Percentiles rank a stretch among this genome's conserved stretches.
These are phyloP conservation scores for Yamadazyma phyllophila DNA, from an alignment of 805 yeast species.

Conservation along the genomic window DNA sequence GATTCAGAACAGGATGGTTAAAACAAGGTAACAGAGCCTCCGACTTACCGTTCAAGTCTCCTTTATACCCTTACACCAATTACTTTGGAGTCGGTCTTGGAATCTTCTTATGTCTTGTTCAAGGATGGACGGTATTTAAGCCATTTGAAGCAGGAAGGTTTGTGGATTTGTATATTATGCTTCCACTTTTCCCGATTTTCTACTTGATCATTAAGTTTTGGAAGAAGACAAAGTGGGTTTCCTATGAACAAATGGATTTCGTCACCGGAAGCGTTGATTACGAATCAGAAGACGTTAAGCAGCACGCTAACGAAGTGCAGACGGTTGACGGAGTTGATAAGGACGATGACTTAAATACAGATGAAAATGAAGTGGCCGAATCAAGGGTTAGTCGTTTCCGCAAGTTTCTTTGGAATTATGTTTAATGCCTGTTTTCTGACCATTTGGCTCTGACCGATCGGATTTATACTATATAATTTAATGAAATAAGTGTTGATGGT, in stretches of 20 bases:
- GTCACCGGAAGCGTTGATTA: conserved; percentile 32
- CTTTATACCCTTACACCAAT: conserved; percentile 18
- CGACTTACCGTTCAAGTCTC: conserved; percentile 18
- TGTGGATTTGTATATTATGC: conserved; percentile 20
- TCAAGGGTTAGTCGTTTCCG: background rate
- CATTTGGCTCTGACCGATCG: no score
- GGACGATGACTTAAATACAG: background rate
- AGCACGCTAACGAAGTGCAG: background rate
- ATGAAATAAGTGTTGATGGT: no score
- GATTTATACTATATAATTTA: no score
- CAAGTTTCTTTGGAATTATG: conserved; percentile 4
- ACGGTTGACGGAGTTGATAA: background rate
- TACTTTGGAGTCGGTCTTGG: conserved; percentile 16
- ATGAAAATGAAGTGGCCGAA: background rate
- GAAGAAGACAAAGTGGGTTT: conserved; percentile 33
- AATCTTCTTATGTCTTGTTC: conserved; percentile 18
- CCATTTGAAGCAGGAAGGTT: conserved; percentile 21
- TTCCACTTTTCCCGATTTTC: conserved; percentile 16
- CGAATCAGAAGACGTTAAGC: background rate
- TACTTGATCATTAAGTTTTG: conserved; percentile 40
- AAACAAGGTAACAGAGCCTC: conserved; percentile 14
- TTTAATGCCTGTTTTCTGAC: no score
- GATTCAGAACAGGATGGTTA: conserved; percentile 22
- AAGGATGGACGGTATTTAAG: conserved; percentile 22
- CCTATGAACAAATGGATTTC: conserved; percentile 45